Conservation (phyloP, 805 yeast species). For the Candida pseudofarinosa region DNA sequence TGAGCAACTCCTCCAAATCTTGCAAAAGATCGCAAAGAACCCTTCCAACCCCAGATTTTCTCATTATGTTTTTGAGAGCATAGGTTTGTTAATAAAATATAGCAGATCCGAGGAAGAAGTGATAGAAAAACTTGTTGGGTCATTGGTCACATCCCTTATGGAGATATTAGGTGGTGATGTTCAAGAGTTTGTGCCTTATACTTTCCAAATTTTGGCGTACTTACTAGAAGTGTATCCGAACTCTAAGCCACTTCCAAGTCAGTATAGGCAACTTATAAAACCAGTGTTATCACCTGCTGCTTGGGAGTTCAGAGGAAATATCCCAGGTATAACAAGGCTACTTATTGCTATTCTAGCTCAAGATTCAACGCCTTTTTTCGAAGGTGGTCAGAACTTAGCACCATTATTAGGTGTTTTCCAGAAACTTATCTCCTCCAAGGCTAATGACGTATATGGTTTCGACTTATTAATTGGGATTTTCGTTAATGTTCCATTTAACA, state of each 20-base stretch:
- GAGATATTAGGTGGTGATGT: constrained; percentile 74
- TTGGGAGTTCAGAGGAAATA: constrained; percentile 91
- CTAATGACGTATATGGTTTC: constrained; percentile 78
- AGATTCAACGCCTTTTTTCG: constrained; percentile 38
- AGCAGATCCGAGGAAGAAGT: constrained; percentile 20
- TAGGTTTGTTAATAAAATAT: constrained; percentile 69
- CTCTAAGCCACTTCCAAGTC: constrained; percentile 51
- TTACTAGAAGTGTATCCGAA: constrained; percentile 60
- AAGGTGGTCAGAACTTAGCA: constrained; percentile 40
- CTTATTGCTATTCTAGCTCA: constrained; percentile 61
- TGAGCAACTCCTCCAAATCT: constrained; percentile 64
- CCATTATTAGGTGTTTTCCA: constrained; percentile 97
- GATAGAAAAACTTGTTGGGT: constrained; percentile 35
- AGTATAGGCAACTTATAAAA: constrained; percentile 61
- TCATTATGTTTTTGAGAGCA: constrained; percentile 85
- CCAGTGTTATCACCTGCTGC: constrained; percentile 87
- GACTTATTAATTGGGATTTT: constrained; percentile 75
- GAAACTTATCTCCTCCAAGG: constrained; percentile 79
- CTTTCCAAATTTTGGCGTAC: constrained; percentile 83
- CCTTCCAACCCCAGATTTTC: constrained; percentile 95
- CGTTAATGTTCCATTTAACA: constrained; percentile 46
- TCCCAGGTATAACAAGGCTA: constrained; percentile 87
- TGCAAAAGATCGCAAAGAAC: constrained; percentile 70
- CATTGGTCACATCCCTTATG: constrained; percentile 65
- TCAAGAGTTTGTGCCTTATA: constrained; percentile 91